A percentile compares a stretch with the other conserved stretches of the same genome.
These are phyloP conservation scores for Colletotrichum higginsianum DNA, from an alignment of 2,329 filamentous ascomycete species.

Conservation along the genomic window DNA sequence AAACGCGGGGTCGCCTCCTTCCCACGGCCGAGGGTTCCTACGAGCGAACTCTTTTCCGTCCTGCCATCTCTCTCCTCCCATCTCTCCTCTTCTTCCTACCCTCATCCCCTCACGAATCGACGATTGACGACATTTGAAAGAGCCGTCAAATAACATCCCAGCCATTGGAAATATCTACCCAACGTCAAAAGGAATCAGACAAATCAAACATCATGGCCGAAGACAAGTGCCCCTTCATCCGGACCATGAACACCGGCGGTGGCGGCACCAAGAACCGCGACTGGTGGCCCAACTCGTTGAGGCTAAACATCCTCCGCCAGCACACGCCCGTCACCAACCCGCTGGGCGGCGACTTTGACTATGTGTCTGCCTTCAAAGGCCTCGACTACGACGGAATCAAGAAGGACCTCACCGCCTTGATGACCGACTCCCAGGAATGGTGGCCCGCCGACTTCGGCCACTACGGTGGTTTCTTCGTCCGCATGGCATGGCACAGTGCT, in stretches of 20 bases:
- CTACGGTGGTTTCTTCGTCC: slow-evolving; percentile 85
- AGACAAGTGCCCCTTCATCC: slow-evolving; percentile 37
- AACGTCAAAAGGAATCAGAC: background rate
- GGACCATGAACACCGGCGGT: slow-evolving; percentile 62
- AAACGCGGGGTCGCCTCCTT: slow-evolving; percentile 40
- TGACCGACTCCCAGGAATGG: slow-evolving; percentile 86
- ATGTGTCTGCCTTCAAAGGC: slow-evolving; percentile 79
- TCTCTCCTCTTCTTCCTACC: background rate
- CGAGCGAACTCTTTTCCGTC: background rate
- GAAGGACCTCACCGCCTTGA: slow-evolving; percentile 78
- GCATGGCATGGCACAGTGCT: slow-evolving; percentile 85
- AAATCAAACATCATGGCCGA: slow-evolving; percentile 34
- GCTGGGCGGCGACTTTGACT: slow-evolving; percentile 77
- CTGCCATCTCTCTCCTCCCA: background rate
- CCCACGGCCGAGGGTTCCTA: background rate
- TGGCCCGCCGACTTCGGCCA: slow-evolving; percentile 88
- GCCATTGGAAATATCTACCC: background rate
- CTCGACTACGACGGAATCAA: slow-evolving; percentile 80
- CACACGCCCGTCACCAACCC: slow-evolving; percentile 76
- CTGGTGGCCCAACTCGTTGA: slow-evolving; percentile 82
- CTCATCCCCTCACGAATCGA: slow-evolving; percentile 1
- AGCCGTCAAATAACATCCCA: background rate
- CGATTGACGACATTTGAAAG: slow-evolving; percentile 16
- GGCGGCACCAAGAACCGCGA: slow-evolving; percentile 78
- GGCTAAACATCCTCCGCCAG: slow-evolving; percentile 81